Evolutionary conservation across 768 basidiomycete species (phyloP), one percentile per base, ranked within the genome.

Genomic region (Ramaria sp.): DNA sequence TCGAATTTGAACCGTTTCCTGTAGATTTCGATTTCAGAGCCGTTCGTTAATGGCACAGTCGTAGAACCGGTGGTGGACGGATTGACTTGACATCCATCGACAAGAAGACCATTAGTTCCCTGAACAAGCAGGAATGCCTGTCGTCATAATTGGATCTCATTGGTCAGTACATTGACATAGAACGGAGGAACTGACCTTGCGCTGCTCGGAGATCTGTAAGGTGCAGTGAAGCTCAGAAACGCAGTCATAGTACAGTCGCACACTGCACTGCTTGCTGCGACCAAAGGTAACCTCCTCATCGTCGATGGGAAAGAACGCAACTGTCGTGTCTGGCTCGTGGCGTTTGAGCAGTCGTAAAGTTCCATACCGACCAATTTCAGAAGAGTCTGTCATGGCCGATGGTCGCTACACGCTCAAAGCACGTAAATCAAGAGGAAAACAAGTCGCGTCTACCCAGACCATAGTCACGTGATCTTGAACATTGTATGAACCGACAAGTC

Each of bases 271-370:
- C 0, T 75, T 75, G 63, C 83, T 81, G 58, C 83, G 75, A 47
- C 87, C 86, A 68, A 89, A 81, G 0, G 86, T 84, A 51, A 87
- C 71, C 51, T 78, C 72, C 20, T 80, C 75, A 4, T 80, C 74
- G 69, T 89, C 86, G 62, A 89, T 80, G 4, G 86, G 86, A 59
- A 84, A 89, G 1, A 83, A 74, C 1, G 86, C 82, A 22, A 87
- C 70, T 9, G 78, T 70, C 0, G 69, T 67, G 52, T 73, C 68
- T 1, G 72, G 67, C 20, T 78, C 74, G 47, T 69, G 71, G 12
- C 73, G 71, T 62, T 83, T 85, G 67, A 87, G 72, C 52, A 87
- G 72, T 50, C 79, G 78, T 3, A 88, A 69, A 0, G 83, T 83
- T 4, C 86, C 86, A 64, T 77, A 83, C 51, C 76, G 73, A 9